Percentiles rank a stretch among this genome's conserved stretches.
phyloP scores from a whole-genome alignment of 805 yeast species.

The Zygosaccharomyces pseudorouxii region DNA sequence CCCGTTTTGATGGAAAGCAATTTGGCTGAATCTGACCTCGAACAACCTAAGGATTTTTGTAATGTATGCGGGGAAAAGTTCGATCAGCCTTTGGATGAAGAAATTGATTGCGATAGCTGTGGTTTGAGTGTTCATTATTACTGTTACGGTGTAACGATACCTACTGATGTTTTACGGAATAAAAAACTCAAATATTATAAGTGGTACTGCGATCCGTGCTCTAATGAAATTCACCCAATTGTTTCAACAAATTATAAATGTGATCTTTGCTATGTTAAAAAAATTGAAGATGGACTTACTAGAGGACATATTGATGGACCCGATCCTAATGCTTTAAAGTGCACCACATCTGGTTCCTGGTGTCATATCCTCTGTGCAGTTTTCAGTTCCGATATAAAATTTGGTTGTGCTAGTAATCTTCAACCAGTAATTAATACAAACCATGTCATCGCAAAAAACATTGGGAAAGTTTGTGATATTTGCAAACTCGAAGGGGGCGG shows the following conservation, averaged over 20 bases:
- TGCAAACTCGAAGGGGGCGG: constrained; percentile 50
- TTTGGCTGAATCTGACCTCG: neutral
- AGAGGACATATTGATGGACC: constrained; percentile 40
- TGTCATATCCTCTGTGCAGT: constrained; percentile 71
- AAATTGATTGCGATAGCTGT: constrained; percentile 54
- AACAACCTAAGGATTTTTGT: constrained; percentile 39
- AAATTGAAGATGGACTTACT: constrained; percentile 44
- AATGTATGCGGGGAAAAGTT: constrained; percentile 49
- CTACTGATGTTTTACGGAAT: neutral
- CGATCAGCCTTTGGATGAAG: constrained; percentile 23
- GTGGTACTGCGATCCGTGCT: constrained; percentile 82
- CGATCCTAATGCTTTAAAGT: constrained; percentile 61
- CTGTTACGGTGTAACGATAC: constrained; percentile 55
- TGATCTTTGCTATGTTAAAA: constrained; percentile 56
- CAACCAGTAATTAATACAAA: constrained; percentile 47
- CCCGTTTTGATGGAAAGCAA: too few relatives aligned
- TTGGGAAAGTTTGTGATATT: constrained; percentile 39
- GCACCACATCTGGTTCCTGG: constrained; percentile 70
- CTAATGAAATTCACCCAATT: constrained; percentile 60
- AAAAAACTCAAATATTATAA: constrained; percentile 27
- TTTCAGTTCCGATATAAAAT: constrained; percentile 44
- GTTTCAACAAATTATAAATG: constrained; percentile 58
- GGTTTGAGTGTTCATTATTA: constrained; percentile 63
- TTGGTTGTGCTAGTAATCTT: constrained; percentile 39
- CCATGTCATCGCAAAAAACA: constrained; percentile 31